These are phyloP conservation scores for Allium sativum DNA, from an alignment of 106 monocot species.

Conservation along the genomic window DNA sequence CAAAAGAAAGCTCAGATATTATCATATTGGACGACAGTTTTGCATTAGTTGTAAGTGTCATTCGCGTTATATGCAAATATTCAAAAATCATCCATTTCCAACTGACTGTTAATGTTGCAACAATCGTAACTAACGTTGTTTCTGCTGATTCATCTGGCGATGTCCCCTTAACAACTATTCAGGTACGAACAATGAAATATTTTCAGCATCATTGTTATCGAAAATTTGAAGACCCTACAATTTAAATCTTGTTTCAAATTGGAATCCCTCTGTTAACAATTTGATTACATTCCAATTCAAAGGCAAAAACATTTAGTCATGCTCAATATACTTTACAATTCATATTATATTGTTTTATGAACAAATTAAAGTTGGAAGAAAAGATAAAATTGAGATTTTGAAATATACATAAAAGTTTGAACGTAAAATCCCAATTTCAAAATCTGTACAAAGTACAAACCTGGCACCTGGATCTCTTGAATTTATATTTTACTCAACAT, in stretches of 20 bases:
- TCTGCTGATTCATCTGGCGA: constrained; percentile 63
- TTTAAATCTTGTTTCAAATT: neutral
- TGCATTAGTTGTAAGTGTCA: constrained; percentile 69
- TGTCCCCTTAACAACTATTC: constrained; percentile 77
- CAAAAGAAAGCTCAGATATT: constrained; percentile 79
- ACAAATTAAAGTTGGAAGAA: too few relatives aligned
- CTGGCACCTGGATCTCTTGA: too few relatives aligned
- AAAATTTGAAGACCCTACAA: neutral
- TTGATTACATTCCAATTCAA: neutral
- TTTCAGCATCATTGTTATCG: too few relatives aligned
- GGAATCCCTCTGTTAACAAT: neutral
- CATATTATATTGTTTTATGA: too few relatives aligned
- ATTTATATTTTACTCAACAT: too few relatives aligned
- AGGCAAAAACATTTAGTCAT: too few relatives aligned
- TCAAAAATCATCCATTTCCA: constrained; percentile 94
- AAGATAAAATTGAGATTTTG: too few relatives aligned
- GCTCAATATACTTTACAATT: too few relatives aligned
- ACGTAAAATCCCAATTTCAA: too few relatives aligned
- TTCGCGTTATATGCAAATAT: constrained; percentile 69
- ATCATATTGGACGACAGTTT: constrained; percentile 80
- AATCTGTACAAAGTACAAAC: too few relatives aligned
- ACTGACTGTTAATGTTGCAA: constrained; percentile 86
- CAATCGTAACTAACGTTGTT: constrained; percentile 78
- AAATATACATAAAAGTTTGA: too few relatives aligned
- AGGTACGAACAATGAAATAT: constrained; percentile 27